Base-by-base conservation (phyloP, 768 basidiomycete species). In the Amyloporia xantha region DNA sequence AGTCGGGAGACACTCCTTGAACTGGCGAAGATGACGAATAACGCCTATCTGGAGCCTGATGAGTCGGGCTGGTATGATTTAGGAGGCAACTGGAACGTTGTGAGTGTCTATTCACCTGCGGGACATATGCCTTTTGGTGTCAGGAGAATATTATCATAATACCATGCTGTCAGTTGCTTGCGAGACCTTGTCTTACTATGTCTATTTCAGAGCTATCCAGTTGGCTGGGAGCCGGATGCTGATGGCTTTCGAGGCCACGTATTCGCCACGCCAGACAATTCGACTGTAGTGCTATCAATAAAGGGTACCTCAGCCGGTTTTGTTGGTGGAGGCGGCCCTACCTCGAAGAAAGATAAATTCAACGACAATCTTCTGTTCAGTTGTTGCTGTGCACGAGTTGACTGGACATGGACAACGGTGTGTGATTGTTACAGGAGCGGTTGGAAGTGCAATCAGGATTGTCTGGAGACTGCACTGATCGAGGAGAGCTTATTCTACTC, bases 21-120 rank as follows among this genome's bases (percentile, higher is more conserved):
- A 50, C 75, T 99, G 41, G 95, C 93, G 9, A 96, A 91, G 78
- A 97, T 99, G 90, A 80, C 91, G 35, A 89, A 84, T 59, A 91
- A 98, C 61, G 91, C 95, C 41, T 97, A 97, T 69, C 58, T 85
- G 13, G 60, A 71, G 10, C 79, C 79, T 0, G 72, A 74, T 6
- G 80, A 85, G 48, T 50, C 66, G 5, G 76, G 63, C 1, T 98
- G 95, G 95, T 95, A 90, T 63, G 80, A 86, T 41, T 59, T 93
- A 39, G 74, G 71, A 1, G 74, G 71, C 0, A 60, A 72, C 1
- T 97, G 86, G 86, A 81, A 79, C 62, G 67, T 66, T 5, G 79
- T 79, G 48, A 56, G 70, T 63, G 10, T 15, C 9, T 39, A 48
- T 33, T 44, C 26, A 24, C 24, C 40, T 33, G 30, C 30, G 30